Conservation (phyloP, 164 flowering plant genomes). For the Piper longum region DNA sequence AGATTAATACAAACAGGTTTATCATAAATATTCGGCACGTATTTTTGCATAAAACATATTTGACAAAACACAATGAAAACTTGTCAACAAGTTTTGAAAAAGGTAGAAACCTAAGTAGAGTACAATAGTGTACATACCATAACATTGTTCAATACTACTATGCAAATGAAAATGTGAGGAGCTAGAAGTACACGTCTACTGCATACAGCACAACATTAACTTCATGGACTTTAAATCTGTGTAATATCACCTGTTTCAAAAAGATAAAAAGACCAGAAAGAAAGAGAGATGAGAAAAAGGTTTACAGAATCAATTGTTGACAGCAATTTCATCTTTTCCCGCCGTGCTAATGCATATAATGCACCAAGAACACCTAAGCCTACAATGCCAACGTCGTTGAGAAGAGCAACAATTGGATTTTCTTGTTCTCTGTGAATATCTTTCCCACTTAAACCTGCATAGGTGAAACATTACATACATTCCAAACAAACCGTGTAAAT, state of each 20-base stretch:
- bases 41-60: too few relatives aligned
- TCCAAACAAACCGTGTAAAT: too few relatives aligned
- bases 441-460: constrained; percentile 1
- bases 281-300: background rate
- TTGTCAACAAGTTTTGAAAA: too few relatives aligned
- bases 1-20: too few relatives aligned
- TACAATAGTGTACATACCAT: background rate
- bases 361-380: constrained; percentile 66
- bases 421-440: constrained; percentile 13
- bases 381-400: constrained; percentile 62
- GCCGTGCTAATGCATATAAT: constrained; percentile 46
- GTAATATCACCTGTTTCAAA: too few relatives aligned
- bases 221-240: too few relatives aligned
- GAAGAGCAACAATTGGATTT: constrained; percentile 43
- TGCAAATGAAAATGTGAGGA: background rate
- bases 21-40: too few relatives aligned
- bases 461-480: background rate
- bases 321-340: constrained; percentile 40
- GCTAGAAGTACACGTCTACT: background rate
- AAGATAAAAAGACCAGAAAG: background rate
- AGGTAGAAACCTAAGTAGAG: background rate
- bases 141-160: background rate
- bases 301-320: constrained; percentile 63
- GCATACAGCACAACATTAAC: background rate
- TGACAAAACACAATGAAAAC: too few relatives aligned